A percentile compares a stretch with the other conserved stretches of the same genome.
Conservation (phyloP, 1,139 yeast genomes). For the Zhuliangozyma blackwelliae region DNA sequence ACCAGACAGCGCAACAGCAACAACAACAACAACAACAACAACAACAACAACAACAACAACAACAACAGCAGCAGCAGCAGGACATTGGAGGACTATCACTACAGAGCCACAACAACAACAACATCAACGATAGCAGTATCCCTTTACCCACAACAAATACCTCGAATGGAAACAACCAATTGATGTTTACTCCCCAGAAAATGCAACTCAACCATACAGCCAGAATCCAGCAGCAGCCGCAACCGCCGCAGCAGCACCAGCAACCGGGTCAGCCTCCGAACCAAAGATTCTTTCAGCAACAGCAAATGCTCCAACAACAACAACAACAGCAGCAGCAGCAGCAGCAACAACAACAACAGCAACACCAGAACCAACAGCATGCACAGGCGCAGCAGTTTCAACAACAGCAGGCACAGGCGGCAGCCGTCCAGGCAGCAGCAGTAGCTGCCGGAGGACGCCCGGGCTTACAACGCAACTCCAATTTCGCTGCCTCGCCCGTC, state of each 20-base stretch:
- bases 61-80: conserved; percentile 1
- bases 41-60: conserved; percentile 3
- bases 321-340: conserved; percentile 4
- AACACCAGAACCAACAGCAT: background rate
- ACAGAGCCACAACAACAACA: conserved; percentile 1
- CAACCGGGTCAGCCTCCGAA: background rate
- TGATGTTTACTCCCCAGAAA: conserved; percentile 3
- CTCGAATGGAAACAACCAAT: conserved; percentile 7
- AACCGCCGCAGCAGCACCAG: background rate
- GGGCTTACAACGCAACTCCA: conserved; percentile 8
- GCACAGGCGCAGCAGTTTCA: background rate
- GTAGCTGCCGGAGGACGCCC: conserved; percentile 7
- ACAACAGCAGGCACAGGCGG: background rate
- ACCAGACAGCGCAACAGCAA: conserved; percentile 6
- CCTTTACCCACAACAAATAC: conserved; percentile 3
- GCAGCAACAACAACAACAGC: conserved; percentile 5
- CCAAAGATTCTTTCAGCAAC: conserved; percentile 1
- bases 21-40: conserved; percentile 7
- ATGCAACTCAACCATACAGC: background rate
- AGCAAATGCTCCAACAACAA: conserved; percentile 6
- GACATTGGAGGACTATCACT: conserved; percentile 1
- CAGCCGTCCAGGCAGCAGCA: conserved; percentile 3
- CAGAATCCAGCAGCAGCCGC: too few relatives aligned
- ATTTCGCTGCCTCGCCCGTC: conserved; percentile 6
- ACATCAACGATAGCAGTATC: background rate